Evolutionary conservation across 208 protist genomes (phyloP), one percentile per base, ranked within the genome.

Genomic region (Crithidia acanthocephali): DNA sequence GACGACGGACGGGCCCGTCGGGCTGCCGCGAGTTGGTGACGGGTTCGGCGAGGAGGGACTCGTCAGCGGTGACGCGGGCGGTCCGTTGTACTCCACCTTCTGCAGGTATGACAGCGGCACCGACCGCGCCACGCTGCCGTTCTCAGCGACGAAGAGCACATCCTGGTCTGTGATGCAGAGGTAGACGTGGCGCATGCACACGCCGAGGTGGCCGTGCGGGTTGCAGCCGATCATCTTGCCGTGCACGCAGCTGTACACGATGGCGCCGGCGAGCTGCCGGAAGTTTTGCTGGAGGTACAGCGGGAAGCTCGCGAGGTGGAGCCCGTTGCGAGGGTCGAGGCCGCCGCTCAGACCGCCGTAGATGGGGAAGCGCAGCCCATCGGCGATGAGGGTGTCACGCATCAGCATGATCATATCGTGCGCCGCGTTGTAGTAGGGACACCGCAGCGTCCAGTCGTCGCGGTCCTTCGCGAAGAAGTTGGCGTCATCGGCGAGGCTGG

Each of bases 221-320:
- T 47, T 50, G 45, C 69, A 75, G 28, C 76, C 76, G 40, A 80
- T 70, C 68, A 89, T 66, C 5, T 45, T 25, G 13, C 77, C 79
- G 37, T 84, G 81, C 15, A 77, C 35, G 53, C 73, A 86, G 16
- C 52, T 74, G 78, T 86, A 89, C 45, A 89, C 74, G 0, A 89
- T 53, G 30, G 77, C 56, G 0, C 67, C 66, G 16, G 23, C 27
- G 1, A 89, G 69, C 35, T 58, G 16, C 28, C 40, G 50, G 40
- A 86, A 86, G 32, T 51, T 33, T 28, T 27, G 57, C 42, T 59
- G 68, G n/a, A 86, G 45, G 48, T 74, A 80, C 25, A 84, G 68
- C 0, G 84, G 84, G 51, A 85, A 55, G 47, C 32, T 48, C 9
- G 63, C 81, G 22, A 86, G 55, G 44, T 51, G 79, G 1, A 90